Percentiles rank a stretch among this genome's conserved stretches.
Conservation (phyloP, 306 rosid species). For the Acacia melanoxylon region DNA sequence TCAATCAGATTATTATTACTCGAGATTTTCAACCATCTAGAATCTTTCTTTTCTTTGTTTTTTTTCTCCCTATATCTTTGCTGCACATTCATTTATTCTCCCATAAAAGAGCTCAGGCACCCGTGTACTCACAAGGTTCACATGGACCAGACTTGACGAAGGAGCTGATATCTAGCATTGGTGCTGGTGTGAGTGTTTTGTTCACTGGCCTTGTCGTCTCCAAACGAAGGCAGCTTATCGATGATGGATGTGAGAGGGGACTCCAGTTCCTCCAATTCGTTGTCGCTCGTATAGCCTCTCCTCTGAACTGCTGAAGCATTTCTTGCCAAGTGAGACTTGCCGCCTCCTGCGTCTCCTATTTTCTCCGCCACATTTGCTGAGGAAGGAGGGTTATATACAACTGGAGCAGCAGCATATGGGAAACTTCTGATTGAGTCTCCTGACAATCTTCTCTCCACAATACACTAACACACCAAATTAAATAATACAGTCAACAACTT, state of each 20-base stretch:
- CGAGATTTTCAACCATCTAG: conserved; percentile 21
- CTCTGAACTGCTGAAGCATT: conserved; percentile 64
- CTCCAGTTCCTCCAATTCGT: conserved; percentile 86
- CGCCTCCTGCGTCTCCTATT: conserved; percentile 75
- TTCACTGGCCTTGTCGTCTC: conserved; percentile 47
- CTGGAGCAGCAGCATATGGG: conserved; percentile 73
- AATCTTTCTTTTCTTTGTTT: neutral
- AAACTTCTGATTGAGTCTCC: conserved; percentile 56
- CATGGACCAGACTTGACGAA: conserved; percentile 85
- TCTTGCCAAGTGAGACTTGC: conserved; percentile 59
- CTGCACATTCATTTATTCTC: conserved; percentile 4
- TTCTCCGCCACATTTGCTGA: conserved; percentile 72
- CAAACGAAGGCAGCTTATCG: conserved; percentile 59
- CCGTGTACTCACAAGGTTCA: conserved; percentile 34
- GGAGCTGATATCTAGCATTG: conserved; percentile 83
- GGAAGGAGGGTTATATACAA: conserved; percentile 62
- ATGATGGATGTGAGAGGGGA: conserved; percentile 72
- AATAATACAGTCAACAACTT: neutral
- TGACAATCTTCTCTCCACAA: conserved; percentile 59
- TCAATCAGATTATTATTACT: conserved; percentile 6
- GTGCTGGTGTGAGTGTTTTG: conserved; percentile 29
- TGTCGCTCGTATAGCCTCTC: conserved; percentile 92
- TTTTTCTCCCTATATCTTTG: conserved; percentile 9
- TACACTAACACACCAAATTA: conserved; percentile 42
- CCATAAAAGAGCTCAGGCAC: conserved; percentile 24